A percentile compares a stretch with the other conserved stretches of the same genome.
Conservation (phyloP, 2,329 filamentous ascomycete genomes). For the Sporothrix brunneoviolacea region DNA sequence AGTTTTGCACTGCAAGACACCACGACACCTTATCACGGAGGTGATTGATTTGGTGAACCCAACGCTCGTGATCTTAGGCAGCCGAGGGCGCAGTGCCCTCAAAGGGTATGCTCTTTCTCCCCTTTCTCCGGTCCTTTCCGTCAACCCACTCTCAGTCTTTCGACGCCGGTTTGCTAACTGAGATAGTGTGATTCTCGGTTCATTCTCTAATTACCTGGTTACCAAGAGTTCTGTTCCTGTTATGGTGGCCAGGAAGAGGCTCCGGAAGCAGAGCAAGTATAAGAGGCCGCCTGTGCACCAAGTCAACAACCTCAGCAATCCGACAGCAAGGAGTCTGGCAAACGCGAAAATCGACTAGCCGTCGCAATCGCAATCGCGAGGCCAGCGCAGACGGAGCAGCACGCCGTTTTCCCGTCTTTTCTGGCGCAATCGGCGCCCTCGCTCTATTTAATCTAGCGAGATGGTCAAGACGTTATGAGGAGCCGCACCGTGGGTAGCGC, state of each 20-base stretch:
- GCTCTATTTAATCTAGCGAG: not conserved
- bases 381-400: too few species aligned
- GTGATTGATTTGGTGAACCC: conserved; percentile 91
- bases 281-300: conserved; percentile 64
- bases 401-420: not conserved
- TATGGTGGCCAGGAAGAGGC: conserved; percentile 90
- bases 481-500: too few species aligned
- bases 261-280: conserved; percentile 80
- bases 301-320: conserved; percentile 74
- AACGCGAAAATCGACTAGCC: conserved; percentile 68
- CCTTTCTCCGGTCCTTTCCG: not conserved
- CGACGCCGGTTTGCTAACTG: not conserved
- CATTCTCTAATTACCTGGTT: conserved; percentile 95
- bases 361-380: too few species aligned
- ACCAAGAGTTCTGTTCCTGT: conserved; percentile 95
- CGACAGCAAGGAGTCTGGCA: conserved; percentile 58
- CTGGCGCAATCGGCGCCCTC: too few species aligned
- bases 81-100: conserved; percentile 80
- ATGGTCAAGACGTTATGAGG: too few species aligned
- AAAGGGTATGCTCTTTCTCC: conserved; percentile 63
- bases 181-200: conserved; percentile 78
- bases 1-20: conserved; percentile 96
- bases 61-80: conserved; percentile 88
- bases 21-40: conserved; percentile 91
- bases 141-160: too few species aligned